Percentiles rank a stretch among this genome's conserved stretches.
These are phyloP conservation scores for Phoenix roebelenii DNA, from an alignment of 176 grass and related monocot species.

Conservation along the genomic window DNA sequence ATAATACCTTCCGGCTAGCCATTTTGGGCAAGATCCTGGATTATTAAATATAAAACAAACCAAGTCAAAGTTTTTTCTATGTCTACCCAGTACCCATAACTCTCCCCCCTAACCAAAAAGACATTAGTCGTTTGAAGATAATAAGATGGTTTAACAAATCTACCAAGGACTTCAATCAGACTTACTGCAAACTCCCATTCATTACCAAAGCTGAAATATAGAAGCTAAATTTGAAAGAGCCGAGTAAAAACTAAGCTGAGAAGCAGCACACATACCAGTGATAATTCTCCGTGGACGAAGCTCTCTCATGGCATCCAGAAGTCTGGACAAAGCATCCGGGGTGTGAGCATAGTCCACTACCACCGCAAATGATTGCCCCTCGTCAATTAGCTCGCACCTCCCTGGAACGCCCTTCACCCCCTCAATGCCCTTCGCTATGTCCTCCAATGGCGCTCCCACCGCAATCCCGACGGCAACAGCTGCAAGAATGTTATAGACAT, in stretches of 20 bases:
- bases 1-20: no score
- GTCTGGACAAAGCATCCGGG: conserved; percentile 61
- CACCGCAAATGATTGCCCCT: conserved; percentile 94
- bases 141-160: no score
- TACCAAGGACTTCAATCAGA: no score
- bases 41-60: no score
- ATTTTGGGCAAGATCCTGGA: no score
- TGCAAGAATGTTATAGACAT: conserved; percentile 89
- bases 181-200: no score
- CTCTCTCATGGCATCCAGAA: conserved; percentile 74
- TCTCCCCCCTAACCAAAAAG: no score
- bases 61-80: no score
- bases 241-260: conserved; percentile 2
- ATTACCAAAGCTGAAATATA: no score
- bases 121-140: no score
- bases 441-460: conserved; percentile 70
- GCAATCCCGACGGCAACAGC: conserved; percentile 90
- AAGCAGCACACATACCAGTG: conserved; percentile 42
- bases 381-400: conserved; percentile 88
- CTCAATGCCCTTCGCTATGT: conserved; percentile 85
- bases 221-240: background rate
- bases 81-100: no score
- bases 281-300: conserved; percentile 68
- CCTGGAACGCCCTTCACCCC: conserved; percentile 88
- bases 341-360: conserved; percentile 76